Evolutionary conservation across 163 green algal species (phyloP), one percentile per base, ranked within the genome.

Genomic region (Smithsoniella earleae): DNA sequence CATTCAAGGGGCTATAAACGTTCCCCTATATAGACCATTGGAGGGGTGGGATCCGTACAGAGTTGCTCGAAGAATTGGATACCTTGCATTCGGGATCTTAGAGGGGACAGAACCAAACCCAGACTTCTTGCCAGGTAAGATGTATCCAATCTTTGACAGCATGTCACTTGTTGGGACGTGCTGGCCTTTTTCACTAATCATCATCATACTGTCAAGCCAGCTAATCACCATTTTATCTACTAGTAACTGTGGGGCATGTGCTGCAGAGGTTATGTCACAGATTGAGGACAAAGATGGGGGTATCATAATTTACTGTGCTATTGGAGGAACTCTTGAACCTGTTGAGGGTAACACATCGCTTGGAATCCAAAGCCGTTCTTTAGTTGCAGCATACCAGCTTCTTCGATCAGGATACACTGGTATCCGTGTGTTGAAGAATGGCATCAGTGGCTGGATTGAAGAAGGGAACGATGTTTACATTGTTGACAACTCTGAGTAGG

Each of bases 51-150:
- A 69, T 33, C 30, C 58, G 3, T 69, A 38, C 58, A 69, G 43
- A 13, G 58, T 83, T 8, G 78, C 77, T 1, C 80, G 84, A 2
- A 66, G 82, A 2, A 66, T 79, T 18, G 82, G 76, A 1, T 89
- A 83, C 37, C 80, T 81, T 18, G 37, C 82, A 45, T 89, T 89
- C 54, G 84, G 84, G 16, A 77, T 89, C 10, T 69, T 84, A 6
- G 79, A 86, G 46, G 84, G 84, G n/a, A 89, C 84, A 20, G 84
- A 89, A 74, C 44, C 74, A 28, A 88, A 88, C 74, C 78, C 78
- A 38, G 64, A 76, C 45, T 88, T 88, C 76, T 28, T 81, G 45
- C 0, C 38, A 37, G 75, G 74, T 78, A 44, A 13, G 52, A 43
- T 33, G 3, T 1, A 13, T 36, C 25, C 27, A 30, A 65, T 65